Percentiles rank a stretch among this genome's conserved stretches.
phyloP scores from a whole-genome alignment of 1,284 basidiomycete genomes.

The Ustilago nuda region DNA sequence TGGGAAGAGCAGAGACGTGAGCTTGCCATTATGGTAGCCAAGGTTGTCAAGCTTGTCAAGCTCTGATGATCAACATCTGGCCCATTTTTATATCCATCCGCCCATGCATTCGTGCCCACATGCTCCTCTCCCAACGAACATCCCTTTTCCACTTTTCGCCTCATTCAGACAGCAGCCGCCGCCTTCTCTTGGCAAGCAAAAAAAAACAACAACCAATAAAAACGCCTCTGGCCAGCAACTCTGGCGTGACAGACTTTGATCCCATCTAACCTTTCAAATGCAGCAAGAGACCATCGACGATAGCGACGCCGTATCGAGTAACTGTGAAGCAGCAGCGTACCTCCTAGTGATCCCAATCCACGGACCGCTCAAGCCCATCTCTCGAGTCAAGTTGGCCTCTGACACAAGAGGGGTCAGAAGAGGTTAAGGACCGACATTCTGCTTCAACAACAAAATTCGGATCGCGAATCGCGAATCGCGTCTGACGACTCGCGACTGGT shows the following conservation, averaged over 20 bases:
- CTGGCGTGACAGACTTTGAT: not conserved
- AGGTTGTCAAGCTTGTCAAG: too few species aligned
- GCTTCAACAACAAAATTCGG: not conserved
- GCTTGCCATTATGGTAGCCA: too few species aligned
- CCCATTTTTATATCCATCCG: slow-evolving; percentile 8
- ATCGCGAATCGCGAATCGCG: not conserved
- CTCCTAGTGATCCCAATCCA: not conserved
- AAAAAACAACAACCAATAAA: not conserved
- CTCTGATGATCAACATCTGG: not conserved
- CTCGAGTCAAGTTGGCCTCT: not conserved
- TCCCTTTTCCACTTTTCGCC: not conserved
- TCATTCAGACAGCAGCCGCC: not conserved
- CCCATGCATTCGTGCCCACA: not conserved
- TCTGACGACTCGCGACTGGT: not conserved
- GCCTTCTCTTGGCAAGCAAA: not conserved
- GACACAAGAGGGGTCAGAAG: not conserved
- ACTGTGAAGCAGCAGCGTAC: not conserved
- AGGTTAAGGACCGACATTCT: not conserved
- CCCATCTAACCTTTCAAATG: not conserved
- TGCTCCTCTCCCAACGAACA: slow-evolving; percentile 2
- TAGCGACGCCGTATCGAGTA: not conserved
- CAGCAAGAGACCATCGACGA: not conserved
- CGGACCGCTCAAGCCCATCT: not conserved
- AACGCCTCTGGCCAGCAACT: not conserved
- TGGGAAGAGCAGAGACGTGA: too few species aligned